These are phyloP conservation scores for Magnaporthiopsis incrustans DNA, from an alignment of 2,329 filamentous ascomycete genomes.

Conservation along the genomic window DNA sequence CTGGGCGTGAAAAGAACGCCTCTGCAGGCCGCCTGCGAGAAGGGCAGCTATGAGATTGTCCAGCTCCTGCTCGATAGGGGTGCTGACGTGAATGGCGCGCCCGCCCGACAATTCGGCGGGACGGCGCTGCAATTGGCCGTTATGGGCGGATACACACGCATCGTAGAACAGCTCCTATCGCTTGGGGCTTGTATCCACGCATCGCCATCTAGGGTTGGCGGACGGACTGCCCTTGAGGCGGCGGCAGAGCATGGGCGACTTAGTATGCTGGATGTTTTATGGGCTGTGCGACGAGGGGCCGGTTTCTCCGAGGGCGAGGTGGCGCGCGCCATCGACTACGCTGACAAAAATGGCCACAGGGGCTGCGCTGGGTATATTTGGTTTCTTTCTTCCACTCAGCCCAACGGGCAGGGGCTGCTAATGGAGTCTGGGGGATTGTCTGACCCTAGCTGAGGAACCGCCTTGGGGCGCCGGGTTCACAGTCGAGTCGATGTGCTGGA, in stretches of 20 bases:
- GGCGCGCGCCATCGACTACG: not conserved
- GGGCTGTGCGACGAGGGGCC: not conserved
- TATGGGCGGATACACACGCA: not conserved
- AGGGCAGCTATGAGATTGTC: conserved; percentile 1
- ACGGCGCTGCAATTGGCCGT: conserved; percentile 1
- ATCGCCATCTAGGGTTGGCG: not conserved
- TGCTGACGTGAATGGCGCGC: not conserved
- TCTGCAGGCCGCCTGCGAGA: conserved; percentile 4
- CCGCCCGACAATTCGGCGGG: not conserved
- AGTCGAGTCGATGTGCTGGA: too few species aligned
- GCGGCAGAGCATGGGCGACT: conserved; percentile 5
- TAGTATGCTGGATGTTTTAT: not conserved
- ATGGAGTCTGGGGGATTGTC: not conserved
- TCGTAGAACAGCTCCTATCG: not conserved
- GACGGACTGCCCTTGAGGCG: not conserved
- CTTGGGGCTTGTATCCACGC: not conserved
- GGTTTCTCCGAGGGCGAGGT: conserved; percentile 2
- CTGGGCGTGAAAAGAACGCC: not conserved
- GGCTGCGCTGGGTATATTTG: conserved; percentile 3
- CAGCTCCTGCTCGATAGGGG: not conserved
- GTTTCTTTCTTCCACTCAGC: not conserved
- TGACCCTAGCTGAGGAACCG: too few species aligned
- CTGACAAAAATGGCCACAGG: not conserved
- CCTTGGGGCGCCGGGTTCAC: too few species aligned
- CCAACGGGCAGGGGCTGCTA: not conserved